Conservation (phyloP, 352 stramenopile genomes). For the Plasmopara muralis region DNA sequence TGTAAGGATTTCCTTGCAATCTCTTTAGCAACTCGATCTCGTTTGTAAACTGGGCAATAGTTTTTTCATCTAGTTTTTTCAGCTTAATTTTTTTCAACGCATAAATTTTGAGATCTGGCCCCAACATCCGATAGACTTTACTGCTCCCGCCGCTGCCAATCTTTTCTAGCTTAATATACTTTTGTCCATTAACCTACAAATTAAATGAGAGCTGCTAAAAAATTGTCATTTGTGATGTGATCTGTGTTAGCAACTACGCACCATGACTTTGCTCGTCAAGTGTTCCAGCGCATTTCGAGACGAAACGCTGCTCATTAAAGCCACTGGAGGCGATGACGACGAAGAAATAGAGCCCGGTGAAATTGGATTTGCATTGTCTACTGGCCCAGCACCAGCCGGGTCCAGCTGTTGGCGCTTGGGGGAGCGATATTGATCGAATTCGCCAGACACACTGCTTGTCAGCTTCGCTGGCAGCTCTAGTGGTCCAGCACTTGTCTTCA, state of each 20-base stretch:
- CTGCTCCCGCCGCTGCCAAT: slow-evolving; percentile 96
- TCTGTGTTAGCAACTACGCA: slow-evolving; percentile 15
- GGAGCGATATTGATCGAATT: slow-evolving; percentile 35
- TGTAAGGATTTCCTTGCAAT: slow-evolving; percentile 91
- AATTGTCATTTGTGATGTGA: no score
- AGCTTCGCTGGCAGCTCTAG: neutral
- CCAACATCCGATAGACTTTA: slow-evolving; percentile 96
- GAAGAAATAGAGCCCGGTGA: slow-evolving; percentile 54
- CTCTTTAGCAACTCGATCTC: slow-evolving; percentile 94
- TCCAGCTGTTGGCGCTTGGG: slow-evolving; percentile 42
- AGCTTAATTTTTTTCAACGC: slow-evolving; percentile 99
- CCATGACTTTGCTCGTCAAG: slow-evolving; percentile 52
- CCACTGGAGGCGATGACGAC: slow-evolving; percentile 39
- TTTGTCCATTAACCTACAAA: slow-evolving; percentile 78
- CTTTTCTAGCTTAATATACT: slow-evolving; percentile 94
- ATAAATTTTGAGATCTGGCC: slow-evolving; percentile 89
- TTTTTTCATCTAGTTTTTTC: slow-evolving; percentile 83
- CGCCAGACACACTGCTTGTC: slow-evolving; percentile 6
- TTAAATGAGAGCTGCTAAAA: slow-evolving; percentile 2
- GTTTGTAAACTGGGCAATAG: slow-evolving; percentile 94
- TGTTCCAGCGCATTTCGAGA: slow-evolving; percentile 42
- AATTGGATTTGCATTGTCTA: slow-evolving; percentile 27
- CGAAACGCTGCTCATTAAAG: slow-evolving; percentile 21
- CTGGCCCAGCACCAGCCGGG: slow-evolving; percentile 12
- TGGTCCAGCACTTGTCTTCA: slow-evolving; percentile 2